Conservation (phyloP, 1,139 yeast species). For the Taiozyma sp. region DNA sequence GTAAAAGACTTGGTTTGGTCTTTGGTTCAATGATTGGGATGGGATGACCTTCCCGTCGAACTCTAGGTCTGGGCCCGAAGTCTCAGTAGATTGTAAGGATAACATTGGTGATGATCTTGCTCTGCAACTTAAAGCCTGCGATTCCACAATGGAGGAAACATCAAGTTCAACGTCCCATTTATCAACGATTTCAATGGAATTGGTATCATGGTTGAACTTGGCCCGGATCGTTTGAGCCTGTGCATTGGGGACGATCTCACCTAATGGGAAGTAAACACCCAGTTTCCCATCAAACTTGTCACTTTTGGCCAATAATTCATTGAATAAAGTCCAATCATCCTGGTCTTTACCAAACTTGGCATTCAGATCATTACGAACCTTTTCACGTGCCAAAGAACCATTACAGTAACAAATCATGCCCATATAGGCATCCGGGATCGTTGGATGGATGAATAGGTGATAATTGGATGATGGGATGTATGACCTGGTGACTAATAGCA, state of each 20-base stretch:
- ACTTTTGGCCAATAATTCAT: constrained; percentile 36
- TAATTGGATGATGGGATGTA: constrained; percentile 79
- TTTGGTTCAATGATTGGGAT: constrained; percentile 24
- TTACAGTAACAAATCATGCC: constrained; percentile 95
- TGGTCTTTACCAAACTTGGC: constrained; percentile 30
- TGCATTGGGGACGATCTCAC: constrained; percentile 86
- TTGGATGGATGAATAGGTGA: constrained; percentile 85
- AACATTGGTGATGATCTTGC: constrained; percentile 75
- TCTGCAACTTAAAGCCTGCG: constrained; percentile 83
- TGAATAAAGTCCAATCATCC: constrained; percentile 62
- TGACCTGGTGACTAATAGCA: constrained; percentile 71
- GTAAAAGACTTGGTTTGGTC: constrained; percentile 70
- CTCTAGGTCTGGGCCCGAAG: constrained; percentile 10
- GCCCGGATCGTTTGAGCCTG: constrained; percentile 53
- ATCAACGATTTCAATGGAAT: constrained; percentile 26
- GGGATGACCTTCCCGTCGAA: constrained; percentile 29
- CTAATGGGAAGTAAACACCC: constrained; percentile 83
- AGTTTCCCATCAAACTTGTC: constrained; percentile 38
- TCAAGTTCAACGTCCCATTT: constrained; percentile 49
- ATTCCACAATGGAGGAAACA: constrained; percentile 74
- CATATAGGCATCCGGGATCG: constrained; percentile 74
- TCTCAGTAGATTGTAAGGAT: constrained; percentile 16
- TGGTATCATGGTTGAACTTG: constrained; percentile 29
- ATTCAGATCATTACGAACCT: constrained; percentile 62
- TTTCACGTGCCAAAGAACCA: constrained; percentile 85